Percentiles rank a stretch among this genome's conserved stretches.
Evolutionary conservation across 2,329 filamentous ascomycete genomes (phyloP).

Genomic region (Colletotrichum brevisporum): DNA sequence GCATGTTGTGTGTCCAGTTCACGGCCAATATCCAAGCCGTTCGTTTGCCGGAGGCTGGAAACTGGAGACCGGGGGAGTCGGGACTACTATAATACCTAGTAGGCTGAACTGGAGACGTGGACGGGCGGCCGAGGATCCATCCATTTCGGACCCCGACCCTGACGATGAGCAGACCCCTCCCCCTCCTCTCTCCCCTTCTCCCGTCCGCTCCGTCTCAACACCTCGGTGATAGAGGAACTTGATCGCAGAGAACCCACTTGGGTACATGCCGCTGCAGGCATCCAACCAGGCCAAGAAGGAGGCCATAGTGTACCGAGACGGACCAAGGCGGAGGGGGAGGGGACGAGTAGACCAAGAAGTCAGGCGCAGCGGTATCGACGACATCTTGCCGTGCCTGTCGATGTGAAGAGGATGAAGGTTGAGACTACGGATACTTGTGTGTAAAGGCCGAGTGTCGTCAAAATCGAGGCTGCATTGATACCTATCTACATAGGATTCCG

Average conservation of each 20-base stretch:
- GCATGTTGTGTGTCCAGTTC: neutral
- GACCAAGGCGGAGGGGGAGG: slow-evolving; percentile 6
- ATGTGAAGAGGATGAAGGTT: neutral
- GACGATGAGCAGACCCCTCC: too few relatives aligned
- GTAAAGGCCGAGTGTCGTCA: slow-evolving; percentile 3
- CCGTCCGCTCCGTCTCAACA: neutral
- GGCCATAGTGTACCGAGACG: neutral
- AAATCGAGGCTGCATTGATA: slow-evolving; percentile 8
- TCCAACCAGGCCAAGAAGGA: neutral
- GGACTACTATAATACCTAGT: too few relatives aligned
- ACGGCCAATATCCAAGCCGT: neutral
- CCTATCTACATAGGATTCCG: too few relatives aligned
- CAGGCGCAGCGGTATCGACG: neutral
- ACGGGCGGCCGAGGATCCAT: neutral
- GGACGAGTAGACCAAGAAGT: neutral
- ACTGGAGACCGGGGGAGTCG: neutral
- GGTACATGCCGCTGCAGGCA: neutral
- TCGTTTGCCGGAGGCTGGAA: slow-evolving; percentile 3
- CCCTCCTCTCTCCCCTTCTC: too few relatives aligned
- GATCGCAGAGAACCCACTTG: slow-evolving; percentile 12
- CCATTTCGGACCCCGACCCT: neutral
- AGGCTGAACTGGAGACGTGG: neutral
- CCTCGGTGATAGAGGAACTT: slow-evolving; percentile 13
- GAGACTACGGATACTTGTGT: neutral
- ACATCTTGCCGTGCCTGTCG: neutral